Percentiles rank a stretch among this genome's conserved stretches.
Evolutionary conservation across 371 early-diverging fungal genomes (phyloP).

Genomic region (Mortierella sp.): DNA sequence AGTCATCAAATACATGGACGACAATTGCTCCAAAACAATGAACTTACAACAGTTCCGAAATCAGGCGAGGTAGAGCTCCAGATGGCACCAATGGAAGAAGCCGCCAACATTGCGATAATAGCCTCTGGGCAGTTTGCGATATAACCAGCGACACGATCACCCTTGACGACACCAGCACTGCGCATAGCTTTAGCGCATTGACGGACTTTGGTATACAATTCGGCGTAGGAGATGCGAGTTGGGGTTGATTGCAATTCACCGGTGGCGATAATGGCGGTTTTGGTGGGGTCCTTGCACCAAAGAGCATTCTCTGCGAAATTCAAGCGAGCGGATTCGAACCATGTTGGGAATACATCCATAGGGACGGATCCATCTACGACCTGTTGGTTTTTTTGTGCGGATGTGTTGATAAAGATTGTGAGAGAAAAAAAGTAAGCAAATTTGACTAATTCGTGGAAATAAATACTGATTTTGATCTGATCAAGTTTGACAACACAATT

Average conservation of each 20-base stretch:
- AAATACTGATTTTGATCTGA: background rate
- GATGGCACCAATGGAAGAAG: slow-evolving; percentile 94
- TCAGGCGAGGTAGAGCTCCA: slow-evolving; percentile 98
- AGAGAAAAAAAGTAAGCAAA: background rate
- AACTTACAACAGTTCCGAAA: slow-evolving; percentile 85
- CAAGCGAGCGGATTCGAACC: slow-evolving; percentile 89
- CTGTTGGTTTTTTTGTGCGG: slow-evolving; percentile 13
- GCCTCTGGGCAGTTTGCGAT: slow-evolving; percentile 71
- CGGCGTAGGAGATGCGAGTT: slow-evolving; percentile 75
- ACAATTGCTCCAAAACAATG: background rate
- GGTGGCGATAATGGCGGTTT: slow-evolving; percentile 81
- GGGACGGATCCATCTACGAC: slow-evolving; percentile 74
- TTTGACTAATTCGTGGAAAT: background rate
- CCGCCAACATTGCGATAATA: slow-evolving; percentile 89
- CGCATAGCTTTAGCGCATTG: slow-evolving; percentile 82
- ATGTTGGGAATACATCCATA: slow-evolving; percentile 90
- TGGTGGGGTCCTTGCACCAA: slow-evolving; percentile 71
- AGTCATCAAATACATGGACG: background rate
- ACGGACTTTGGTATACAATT: slow-evolving; percentile 82
- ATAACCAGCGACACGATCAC: slow-evolving; percentile 95
- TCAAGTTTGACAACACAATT: background rate
- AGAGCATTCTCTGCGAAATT: slow-evolving; percentile 96
- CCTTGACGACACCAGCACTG: slow-evolving; percentile 76
- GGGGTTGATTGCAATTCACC: slow-evolving; percentile 59
- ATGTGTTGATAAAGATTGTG: background rate